Base-by-base conservation (phyloP, 371 early-diverging fungal species). In the Mucor plumbeus region DNA sequence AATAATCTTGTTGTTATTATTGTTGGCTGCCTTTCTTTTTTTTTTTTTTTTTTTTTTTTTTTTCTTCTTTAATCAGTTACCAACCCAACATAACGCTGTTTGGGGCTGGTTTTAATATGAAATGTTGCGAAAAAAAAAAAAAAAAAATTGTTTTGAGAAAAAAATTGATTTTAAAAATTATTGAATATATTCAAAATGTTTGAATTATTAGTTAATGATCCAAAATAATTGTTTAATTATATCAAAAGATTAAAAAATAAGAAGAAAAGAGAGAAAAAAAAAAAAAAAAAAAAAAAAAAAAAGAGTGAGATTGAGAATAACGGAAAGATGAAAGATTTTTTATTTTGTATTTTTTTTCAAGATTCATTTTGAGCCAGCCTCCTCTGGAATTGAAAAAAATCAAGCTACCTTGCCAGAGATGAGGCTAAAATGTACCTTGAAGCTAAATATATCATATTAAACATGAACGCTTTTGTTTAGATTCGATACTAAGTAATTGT, bases 41-140 rank as follows among this genome's bases (percentile, higher is more conserved):
- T 26, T 26, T 26, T 26, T 38, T 4, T 11, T 56, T 36, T n/a
- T n/a, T 44, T n/a, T 33, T 14, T 26, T 26, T 26, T 26, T 26
- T 26, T 38, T 4, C 4, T 56, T 36, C 36, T 17, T 31, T 34
- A 48, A 44, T 40, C 26, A 60, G 60, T 60, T 54, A 66, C 61
- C 67, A 66, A 53, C 58, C 67, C 67, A 60, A 66, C 67, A 65
- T 65, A 53, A 65, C 65, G 61, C 17, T 17, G 48, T 19, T 61
- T 34, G 19, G 62, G 62, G 60, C 41, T 60, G 60, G 43, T 44
- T 59, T 31, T 33, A 43, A 41, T 44, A n/a, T 40, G 19, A 21
- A 33, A 43, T 44, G n/a, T 44, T 26, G 26, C 3, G 26, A 26
- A 26, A 26, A 26, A n/a, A n/a, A 26, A 21, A 31, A 10, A 44